These are phyloP conservation scores for Waltiozyma sp. DNA, from an alignment of 1,139 yeast species.

Conservation along the genomic window DNA sequence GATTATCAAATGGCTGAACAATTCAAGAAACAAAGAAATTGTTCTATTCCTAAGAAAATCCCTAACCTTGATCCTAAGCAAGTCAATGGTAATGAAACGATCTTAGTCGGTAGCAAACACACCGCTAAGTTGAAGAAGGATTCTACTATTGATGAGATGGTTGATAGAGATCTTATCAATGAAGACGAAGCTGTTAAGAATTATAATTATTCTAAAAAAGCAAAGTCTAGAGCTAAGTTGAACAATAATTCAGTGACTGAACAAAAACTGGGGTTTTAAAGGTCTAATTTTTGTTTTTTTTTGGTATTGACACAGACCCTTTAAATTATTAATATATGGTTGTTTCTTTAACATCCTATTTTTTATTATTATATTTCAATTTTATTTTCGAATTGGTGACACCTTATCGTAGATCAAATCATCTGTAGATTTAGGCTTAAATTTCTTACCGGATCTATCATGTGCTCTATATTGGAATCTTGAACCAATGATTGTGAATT, in stretches of 20 bases:
- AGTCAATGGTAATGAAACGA: neutral
- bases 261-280: neutral
- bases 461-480: slow-evolving; percentile 66
- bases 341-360: too few relatives aligned
- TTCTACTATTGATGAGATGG: neutral
- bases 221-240: neutral
- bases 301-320: too few relatives aligned
- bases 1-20: slow-evolving; percentile 14
- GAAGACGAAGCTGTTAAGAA: neutral
- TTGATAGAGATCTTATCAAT: neutral
- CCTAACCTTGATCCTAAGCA: neutral
- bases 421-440: slow-evolving; percentile 66
- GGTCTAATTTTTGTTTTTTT: too few relatives aligned
- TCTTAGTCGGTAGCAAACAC: neutral
- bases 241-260: neutral
- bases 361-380: neutral
- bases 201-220: neutral
- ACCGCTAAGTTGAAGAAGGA: neutral
- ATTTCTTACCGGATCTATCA: slow-evolving; percentile 79
- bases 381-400: neutral
- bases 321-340: neutral
- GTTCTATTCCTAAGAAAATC: neutral
- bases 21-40: neutral
- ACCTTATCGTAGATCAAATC: slow-evolving; percentile 27
- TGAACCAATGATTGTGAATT: slow-evolving; percentile 69